Evolutionary conservation across 768 basidiomycete genomes (phyloP), one percentile per base, ranked within the genome.

Genomic region (Mycena vulgaris): DNA sequence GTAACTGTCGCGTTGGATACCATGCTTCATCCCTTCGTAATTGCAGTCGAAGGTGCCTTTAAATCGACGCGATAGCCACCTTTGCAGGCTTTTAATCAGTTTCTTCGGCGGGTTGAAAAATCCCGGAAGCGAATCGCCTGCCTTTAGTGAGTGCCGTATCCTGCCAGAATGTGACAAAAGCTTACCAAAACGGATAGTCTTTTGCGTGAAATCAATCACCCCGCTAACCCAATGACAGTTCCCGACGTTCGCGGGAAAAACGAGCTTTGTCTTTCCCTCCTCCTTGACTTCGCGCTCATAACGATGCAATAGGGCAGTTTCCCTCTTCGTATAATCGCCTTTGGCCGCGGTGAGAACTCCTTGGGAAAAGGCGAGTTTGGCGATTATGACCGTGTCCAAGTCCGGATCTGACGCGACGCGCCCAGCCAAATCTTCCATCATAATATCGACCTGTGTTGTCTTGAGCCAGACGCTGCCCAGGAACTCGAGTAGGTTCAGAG

Each of bases 341-440:
- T 63, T 62, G 3, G 13, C 13, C 49, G 49, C 13, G 21, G 25
- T 25, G n/a, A n/a, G n/a, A 30, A 47, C 16, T 2, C 30, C 19
- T 28, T 51, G 5, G 23, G 3, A 8, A 11, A 71, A 74, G 35
- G 52, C 23, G 17, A 74, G 66, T 3, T 48, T 42, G 7, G 73
- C 63, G 33, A 74, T 42, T 0, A 69, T 53, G 3, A 71, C 59
- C 27, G 61, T 66, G 13, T 23, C 68, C 37, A 19, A 67, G 47
- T 53, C 62, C 19, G 55, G 66, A 70, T 59, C 62, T 16, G 48
- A 58, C 10, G 17, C 65, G 27, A 73, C 66, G 21, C 47, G 61
- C 0, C 25, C 53, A 2, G 69, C 47, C 57, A 70, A 19, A 13
- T 70, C 66, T 35, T 70, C 69, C 66, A 70, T 65, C 66, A 74